These are phyloP conservation scores for Skeletonema tropicum DNA, from an alignment of 108 stramenopile species.

Conservation along the genomic window DNA sequence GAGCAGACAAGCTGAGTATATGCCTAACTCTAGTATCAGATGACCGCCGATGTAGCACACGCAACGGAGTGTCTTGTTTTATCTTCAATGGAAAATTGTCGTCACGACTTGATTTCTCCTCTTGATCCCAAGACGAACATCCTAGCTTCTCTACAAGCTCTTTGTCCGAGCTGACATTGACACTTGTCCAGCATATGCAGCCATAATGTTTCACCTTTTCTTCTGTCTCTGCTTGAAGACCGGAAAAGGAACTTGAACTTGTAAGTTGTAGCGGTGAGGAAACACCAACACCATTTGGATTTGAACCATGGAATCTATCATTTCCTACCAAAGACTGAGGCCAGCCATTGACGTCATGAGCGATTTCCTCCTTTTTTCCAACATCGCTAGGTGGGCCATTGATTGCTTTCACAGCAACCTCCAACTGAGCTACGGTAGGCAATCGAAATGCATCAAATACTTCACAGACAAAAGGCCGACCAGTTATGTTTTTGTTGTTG, in stretches of 20 bases:
- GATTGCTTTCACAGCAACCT: conserved; percentile 45
- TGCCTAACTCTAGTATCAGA: conserved; percentile 59
- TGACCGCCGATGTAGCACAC: conserved; percentile 82
- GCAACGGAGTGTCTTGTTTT: conserved; percentile 77
- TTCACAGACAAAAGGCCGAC: conserved; percentile 84
- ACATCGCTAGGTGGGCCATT: conserved; percentile 36
- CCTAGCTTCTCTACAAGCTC: conserved; percentile 31
- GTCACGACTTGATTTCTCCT: neutral
- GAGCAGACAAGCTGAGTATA: conserved; percentile 52
- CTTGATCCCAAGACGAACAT: conserved; percentile 24
- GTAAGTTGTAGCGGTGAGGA: conserved; percentile 49
- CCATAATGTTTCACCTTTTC: conserved; percentile 83
- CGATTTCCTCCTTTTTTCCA: conserved; percentile 11
- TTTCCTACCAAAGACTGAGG: conserved; percentile 26
- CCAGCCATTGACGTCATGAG: conserved; percentile 29
- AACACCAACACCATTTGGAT: conserved; percentile 71
- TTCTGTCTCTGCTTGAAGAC: conserved; percentile 82
- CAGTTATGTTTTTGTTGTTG: conserved; percentile 40
- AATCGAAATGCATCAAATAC: conserved; percentile 70
- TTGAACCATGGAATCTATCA: conserved; percentile 56
- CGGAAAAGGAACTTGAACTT: conserved; percentile 49
- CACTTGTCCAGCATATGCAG: conserved; percentile 75
- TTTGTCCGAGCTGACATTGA: conserved; percentile 40
- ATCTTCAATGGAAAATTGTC: conserved; percentile 61
- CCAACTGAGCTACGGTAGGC: conserved; percentile 49